Evolutionary conservation across 78 protist genomes (phyloP).

Genomic region (Guillardia theta): DNA sequence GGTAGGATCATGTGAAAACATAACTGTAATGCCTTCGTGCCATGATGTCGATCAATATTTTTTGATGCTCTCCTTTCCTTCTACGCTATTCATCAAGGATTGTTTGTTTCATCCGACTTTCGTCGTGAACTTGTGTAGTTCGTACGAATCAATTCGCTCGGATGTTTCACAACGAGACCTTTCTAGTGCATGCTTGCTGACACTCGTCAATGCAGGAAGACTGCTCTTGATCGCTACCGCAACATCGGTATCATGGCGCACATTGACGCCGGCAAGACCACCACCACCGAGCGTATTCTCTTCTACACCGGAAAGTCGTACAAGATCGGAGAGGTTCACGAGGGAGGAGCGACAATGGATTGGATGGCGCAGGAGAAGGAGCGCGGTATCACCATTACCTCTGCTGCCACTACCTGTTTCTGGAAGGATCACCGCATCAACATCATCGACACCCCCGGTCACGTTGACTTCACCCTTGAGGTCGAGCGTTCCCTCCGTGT

Average conservation of each 20-base stretch:
- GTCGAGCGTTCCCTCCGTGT: constrained; percentile 75
- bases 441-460: constrained; percentile 98
- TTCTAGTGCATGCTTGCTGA: too few relatives aligned
- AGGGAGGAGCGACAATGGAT: constrained; percentile 90
- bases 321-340: constrained; percentile 60
- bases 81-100: too few relatives aligned
- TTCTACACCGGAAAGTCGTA: constrained; percentile 69
- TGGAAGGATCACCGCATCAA: constrained; percentile 89
- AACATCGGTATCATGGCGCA: constrained; percentile 96
- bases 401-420: constrained; percentile 91
- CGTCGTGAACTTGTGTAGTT: too few relatives aligned
- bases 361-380: constrained; percentile 85
- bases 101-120: too few relatives aligned
- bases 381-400: constrained; percentile 95
- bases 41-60: too few relatives aligned
- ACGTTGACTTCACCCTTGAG: constrained; percentile 98
- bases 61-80: too few relatives aligned
- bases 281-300: constrained; percentile 91
- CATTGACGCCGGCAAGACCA: constrained; percentile 95
- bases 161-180: too few relatives aligned
- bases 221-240: constrained; percentile 31
- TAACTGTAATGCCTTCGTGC: too few relatives aligned
- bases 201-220: background rate
- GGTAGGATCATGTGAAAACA: too few relatives aligned
- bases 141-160: too few relatives aligned